These are phyloP conservation scores for Pyrus betulifolia DNA, from an alignment of 306 rosid genomes.

Conservation along the genomic window DNA sequence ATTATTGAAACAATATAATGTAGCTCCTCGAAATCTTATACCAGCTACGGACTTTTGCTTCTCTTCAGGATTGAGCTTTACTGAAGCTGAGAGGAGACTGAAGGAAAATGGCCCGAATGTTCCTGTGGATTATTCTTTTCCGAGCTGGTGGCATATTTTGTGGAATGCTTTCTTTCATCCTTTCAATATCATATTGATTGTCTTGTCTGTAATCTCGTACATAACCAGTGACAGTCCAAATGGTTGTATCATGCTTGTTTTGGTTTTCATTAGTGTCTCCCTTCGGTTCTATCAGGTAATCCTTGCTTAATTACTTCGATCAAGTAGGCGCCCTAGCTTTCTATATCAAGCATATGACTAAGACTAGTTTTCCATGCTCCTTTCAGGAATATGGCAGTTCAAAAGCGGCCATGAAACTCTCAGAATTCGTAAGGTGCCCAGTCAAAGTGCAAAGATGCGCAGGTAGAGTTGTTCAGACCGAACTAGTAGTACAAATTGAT, in stretches of 20 bases:
- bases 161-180: constrained; percentile 79
- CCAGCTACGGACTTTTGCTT: not conserved
- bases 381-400: constrained; percentile 69
- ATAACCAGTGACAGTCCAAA: constrained; percentile 46
- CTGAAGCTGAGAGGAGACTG: constrained; percentile 70
- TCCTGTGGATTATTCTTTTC: constrained; percentile 50
- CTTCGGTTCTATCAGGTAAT: constrained; percentile 75
- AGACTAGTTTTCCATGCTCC: not conserved
- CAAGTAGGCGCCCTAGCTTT: not conserved
- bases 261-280: constrained; percentile 67
- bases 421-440: constrained; percentile 60
- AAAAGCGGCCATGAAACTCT: constrained; percentile 79
- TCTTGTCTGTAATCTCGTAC: constrained; percentile 63
- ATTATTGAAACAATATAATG: not conserved
- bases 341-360: not conserved
- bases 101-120: constrained; percentile 71
- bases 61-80: constrained; percentile 62
- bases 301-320: not conserved
- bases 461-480: constrained; percentile 71
- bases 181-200: constrained; percentile 63
- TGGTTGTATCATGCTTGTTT: constrained; percentile 63
- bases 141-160: constrained; percentile 69
- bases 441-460: constrained; percentile 86
- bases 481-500: constrained; percentile 68
- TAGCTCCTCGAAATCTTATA: not conserved